A percentile compares a stretch with the other conserved stretches of the same genome.
Evolutionary conservation across 2,329 filamentous ascomycete species (phyloP).

Genomic region (Diaporthe vaccinii): DNA sequence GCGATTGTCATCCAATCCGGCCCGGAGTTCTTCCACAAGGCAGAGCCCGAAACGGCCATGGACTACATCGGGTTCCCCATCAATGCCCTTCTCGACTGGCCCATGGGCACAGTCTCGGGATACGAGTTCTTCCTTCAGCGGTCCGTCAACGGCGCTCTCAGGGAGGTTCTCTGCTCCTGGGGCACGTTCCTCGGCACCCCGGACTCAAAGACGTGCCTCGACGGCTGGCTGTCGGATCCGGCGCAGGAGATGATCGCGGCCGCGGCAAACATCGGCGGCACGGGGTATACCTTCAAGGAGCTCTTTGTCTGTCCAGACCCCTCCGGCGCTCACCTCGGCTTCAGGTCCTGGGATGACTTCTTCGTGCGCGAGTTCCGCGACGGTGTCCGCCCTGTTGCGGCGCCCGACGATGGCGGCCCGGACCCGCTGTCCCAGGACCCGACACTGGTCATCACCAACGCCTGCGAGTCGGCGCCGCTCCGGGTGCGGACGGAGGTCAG

Average conservation of each 20-base stretch:
- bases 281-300: background rate
- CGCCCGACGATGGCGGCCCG: slow-evolving; percentile 1
- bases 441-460: slow-evolving; percentile 65
- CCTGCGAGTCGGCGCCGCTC: slow-evolving; percentile 69
- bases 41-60: slow-evolving; percentile 36
- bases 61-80: slow-evolving; percentile 66
- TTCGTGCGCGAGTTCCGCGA: slow-evolving; percentile 67
- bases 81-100: slow-evolving; percentile 67
- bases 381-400: slow-evolving; percentile 62
- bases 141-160: background rate
- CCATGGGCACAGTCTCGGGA: slow-evolving; percentile 59
- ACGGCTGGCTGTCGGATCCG: slow-evolving; percentile 1
- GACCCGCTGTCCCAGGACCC: slow-evolving; percentile 54
- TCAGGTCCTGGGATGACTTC: slow-evolving; percentile 72
- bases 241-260: slow-evolving; percentile 10
- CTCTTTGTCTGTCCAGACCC: slow-evolving; percentile 41
- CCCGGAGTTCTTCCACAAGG: background rate
- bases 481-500: slow-evolving; percentile 58
- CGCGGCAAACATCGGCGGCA: background rate
- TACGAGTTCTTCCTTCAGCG: slow-evolving; percentile 2
- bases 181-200: slow-evolving; percentile 13
- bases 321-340: slow-evolving; percentile 64
- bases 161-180: background rate
- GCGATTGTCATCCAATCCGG: background rate
- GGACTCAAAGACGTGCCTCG: background rate